Percentiles rank a stretch among this genome's conserved stretches.
phyloP scores from a whole-genome alignment of 192 early-diverging fungal species.

The Phlyctochytrium bullatum region DNA sequence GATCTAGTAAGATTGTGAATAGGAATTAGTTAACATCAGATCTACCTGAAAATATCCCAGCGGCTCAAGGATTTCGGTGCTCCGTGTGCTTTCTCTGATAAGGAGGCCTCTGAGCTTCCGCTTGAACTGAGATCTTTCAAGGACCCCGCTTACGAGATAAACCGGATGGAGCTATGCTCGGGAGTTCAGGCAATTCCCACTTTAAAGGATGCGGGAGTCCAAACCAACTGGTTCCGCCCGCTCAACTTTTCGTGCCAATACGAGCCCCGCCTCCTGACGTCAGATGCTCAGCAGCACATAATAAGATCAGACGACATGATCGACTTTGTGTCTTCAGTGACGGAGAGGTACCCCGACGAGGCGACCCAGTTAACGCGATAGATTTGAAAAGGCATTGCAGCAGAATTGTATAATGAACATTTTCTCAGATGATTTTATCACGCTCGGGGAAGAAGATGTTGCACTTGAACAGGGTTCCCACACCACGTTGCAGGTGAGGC shows the following conservation, averaged over 20 bases:
- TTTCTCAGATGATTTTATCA: constrained; percentile 53
- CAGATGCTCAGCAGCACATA: constrained; percentile 29
- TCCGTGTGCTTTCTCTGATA: constrained; percentile 51
- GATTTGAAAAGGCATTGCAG: constrained; percentile 55
- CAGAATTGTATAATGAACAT: constrained; percentile 60
- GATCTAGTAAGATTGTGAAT: constrained; percentile 32
- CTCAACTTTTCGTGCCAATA: constrained; percentile 51
- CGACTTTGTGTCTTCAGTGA: constrained; percentile 41
- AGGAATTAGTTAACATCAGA: constrained; percentile 17
- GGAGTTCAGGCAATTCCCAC: constrained; percentile 54
- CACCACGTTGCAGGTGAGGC: constrained; percentile 42
- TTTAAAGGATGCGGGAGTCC: constrained; percentile 29
- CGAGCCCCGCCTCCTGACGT: constrained; percentile 39
- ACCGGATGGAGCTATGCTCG: constrained; percentile 47
- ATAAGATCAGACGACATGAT: constrained; percentile 37
- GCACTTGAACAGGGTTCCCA: constrained; percentile 57
- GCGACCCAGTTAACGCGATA: constrained; percentile 9
- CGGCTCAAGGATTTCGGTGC: constrained; percentile 44
- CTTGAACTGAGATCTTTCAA: constrained; percentile 50
- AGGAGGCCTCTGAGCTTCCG: constrained; percentile 48
- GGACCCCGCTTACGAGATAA: constrained; percentile 52
- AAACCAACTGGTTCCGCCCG: constrained; percentile 56
- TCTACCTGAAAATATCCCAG: constrained; percentile 43
- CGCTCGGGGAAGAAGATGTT: constrained; percentile 59
- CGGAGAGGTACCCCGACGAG: constrained; percentile 24